Evolutionary conservation across 169 alveolate species (phyloP).

Genomic region (Plasmodium falciparum): DNA sequence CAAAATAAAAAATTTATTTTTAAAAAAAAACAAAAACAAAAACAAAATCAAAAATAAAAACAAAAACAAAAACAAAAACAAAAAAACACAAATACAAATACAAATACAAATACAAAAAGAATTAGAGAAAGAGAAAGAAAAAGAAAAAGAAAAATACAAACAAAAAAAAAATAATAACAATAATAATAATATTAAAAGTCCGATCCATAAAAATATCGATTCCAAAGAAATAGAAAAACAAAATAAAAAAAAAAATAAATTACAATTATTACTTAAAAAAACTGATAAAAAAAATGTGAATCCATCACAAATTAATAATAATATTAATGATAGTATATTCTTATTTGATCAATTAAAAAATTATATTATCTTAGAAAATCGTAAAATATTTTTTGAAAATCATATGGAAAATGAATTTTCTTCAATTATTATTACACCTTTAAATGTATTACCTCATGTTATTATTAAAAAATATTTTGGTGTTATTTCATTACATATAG

Average conservation of each 20-base stretch:
- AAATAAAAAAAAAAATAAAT: slow-evolving; percentile 25
- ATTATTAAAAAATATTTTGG: slow-evolving; percentile 75
- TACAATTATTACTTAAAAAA: slow-evolving; percentile 30
- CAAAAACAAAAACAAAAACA: not conserved
- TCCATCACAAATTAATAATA: slow-evolving; percentile 10
- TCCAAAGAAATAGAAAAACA: slow-evolving; percentile 20
- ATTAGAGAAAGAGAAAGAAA: slow-evolving; percentile 8
- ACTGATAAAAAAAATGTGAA: slow-evolving; percentile 6
- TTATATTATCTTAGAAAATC: slow-evolving; percentile 43
- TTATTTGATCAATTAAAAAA: slow-evolving; percentile 50
- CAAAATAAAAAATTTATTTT: not conserved
- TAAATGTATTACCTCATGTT: slow-evolving; percentile 55
- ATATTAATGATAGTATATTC: slow-evolving; percentile 24
- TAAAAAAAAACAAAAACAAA: not conserved
- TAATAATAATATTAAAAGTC: no score
- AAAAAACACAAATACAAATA: not conserved
- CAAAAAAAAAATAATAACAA: no score
- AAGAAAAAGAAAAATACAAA: slow-evolving; percentile 16
- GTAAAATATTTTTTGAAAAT: slow-evolving; percentile 33
- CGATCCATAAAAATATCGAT: not conserved
- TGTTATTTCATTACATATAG: slow-evolving; percentile 63
- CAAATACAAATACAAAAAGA: not conserved
- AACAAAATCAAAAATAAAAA: not conserved
- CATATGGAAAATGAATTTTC: slow-evolving; percentile 39
- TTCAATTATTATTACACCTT: slow-evolving; percentile 64